Percentiles rank a stretch among this genome's conserved stretches.
phyloP scores from a whole-genome alignment of 176 grass and related monocot species.

The Oryza brachyantha region DNA sequence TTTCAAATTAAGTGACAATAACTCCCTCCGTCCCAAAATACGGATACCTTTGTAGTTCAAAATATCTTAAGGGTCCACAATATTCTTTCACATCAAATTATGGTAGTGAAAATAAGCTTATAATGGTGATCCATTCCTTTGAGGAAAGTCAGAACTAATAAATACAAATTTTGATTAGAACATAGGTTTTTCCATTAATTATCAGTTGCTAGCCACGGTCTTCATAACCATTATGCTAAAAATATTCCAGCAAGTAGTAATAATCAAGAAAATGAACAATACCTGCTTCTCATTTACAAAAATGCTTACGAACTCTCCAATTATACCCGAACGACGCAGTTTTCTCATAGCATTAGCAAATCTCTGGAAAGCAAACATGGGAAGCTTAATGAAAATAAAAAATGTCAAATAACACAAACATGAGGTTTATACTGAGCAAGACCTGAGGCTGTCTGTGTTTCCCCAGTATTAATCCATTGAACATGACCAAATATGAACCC shows the following conservation, averaged over 20 bases:
- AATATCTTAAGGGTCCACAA: not conserved
- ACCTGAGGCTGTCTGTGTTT: slow-evolving; percentile 87
- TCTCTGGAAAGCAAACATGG: slow-evolving; percentile 48
- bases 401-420: slow-evolving; percentile 9
- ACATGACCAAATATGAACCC: slow-evolving; percentile 92
- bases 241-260: slow-evolving; percentile 17
- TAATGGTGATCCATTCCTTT: not conserved
- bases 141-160: slow-evolving; percentile 5
- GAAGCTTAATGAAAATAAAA: slow-evolving; percentile 17
- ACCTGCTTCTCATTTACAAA: slow-evolving; percentile 96
- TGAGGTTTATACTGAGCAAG: slow-evolving; percentile 16
- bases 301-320: slow-evolving; percentile 95
- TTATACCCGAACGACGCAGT: slow-evolving; percentile 65
- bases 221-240: not conserved
- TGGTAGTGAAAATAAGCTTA: slow-evolving; percentile 5
- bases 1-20: not conserved
- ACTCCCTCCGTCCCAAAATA: no score
- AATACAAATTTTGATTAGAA: not conserved
- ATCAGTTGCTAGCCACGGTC: slow-evolving; percentile 7
- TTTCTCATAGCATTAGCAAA: slow-evolving; percentile 86
- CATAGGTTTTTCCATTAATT: not conserved
- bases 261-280: slow-evolving; percentile 26
- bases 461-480: slow-evolving; percentile 94
- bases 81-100: not conserved
- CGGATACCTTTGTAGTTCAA: no score